Evolutionary conservation across 2,329 filamentous ascomycete species (phyloP).

Genomic region (Verticillium tricorpus): DNA sequence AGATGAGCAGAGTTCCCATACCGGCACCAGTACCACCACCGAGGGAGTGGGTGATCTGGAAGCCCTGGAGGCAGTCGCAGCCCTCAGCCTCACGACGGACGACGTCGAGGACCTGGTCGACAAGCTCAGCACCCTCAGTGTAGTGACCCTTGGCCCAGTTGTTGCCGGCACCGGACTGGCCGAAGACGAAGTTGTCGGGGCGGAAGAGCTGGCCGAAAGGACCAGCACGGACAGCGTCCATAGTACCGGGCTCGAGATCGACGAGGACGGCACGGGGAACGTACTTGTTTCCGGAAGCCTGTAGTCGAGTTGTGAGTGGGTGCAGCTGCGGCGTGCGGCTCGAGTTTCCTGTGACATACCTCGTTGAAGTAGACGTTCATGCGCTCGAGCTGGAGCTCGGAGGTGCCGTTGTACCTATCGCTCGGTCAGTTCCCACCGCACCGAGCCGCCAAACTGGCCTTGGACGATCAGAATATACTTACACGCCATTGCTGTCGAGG

Average conservation of each 20-base stretch:
- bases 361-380: slow-evolving; percentile 99
- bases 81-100: slow-evolving; percentile 98
- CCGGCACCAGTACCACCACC: slow-evolving; percentile 99
- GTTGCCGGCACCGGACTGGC: slow-evolving; percentile 99
- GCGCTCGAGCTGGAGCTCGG: slow-evolving; percentile 98
- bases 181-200: slow-evolving; percentile 99
- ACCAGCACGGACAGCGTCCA: slow-evolving; percentile 97
- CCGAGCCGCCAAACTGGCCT: neutral
- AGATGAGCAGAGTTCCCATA: slow-evolving; percentile 99
- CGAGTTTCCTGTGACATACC: slow-evolving; percentile 29
- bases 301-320: slow-evolving; percentile 7
- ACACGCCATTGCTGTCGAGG: slow-evolving; percentile 95
- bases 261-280: slow-evolving; percentile 98
- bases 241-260: slow-evolving; percentile 98
- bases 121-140: slow-evolving; percentile 98
- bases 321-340: neutral
- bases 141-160: slow-evolving; percentile 99
- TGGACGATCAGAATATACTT: slow-evolving; percentile 40
- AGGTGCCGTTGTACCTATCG: slow-evolving; percentile 87
- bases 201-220: slow-evolving; percentile 99
- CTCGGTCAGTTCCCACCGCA: neutral
- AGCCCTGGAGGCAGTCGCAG: slow-evolving; percentile 99
- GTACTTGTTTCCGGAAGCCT: slow-evolving; percentile 98
- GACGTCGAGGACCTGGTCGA: slow-evolving; percentile 96
- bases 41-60: slow-evolving; percentile 99